These are phyloP conservation scores for Tuber aestivum DNA, from an alignment of 495 filamentous ascomycete species.

Conservation along the genomic window DNA sequence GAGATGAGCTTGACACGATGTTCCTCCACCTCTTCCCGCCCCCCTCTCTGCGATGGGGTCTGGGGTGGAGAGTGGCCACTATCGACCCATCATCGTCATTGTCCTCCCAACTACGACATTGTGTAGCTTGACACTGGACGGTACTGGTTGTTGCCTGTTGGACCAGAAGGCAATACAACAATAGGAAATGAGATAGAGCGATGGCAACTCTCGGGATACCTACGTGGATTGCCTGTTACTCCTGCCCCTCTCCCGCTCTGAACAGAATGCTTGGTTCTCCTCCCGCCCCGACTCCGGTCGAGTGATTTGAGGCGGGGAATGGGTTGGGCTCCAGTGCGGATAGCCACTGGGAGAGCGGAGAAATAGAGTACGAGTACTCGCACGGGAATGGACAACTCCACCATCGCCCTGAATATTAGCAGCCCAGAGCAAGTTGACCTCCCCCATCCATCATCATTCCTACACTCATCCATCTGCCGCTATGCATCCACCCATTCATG, in stretches of 20 bases:
- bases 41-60: neutral
- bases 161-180: neutral
- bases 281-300: neutral
- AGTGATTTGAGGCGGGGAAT: neutral
- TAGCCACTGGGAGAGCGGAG: neutral
- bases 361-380: neutral
- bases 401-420: neutral
- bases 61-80: neutral
- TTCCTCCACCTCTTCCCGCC: neutral
- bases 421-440: neutral
- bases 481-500: neutral
- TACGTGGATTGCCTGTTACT: neutral
- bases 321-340: neutral
- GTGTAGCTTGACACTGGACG: neutral
- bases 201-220: neutral
- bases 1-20: conserved; percentile 3
- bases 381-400: neutral
- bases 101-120: neutral
- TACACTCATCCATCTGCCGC: neutral
- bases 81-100: neutral
- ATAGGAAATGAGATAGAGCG: neutral
- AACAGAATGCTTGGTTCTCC: conserved; percentile 5
- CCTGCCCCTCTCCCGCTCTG: neutral
- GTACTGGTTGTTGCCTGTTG: neutral
- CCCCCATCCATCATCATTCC: no score